Base-by-base conservation (phyloP, 2,329 filamentous ascomycete species). In the Aspergillus texensis region DNA sequence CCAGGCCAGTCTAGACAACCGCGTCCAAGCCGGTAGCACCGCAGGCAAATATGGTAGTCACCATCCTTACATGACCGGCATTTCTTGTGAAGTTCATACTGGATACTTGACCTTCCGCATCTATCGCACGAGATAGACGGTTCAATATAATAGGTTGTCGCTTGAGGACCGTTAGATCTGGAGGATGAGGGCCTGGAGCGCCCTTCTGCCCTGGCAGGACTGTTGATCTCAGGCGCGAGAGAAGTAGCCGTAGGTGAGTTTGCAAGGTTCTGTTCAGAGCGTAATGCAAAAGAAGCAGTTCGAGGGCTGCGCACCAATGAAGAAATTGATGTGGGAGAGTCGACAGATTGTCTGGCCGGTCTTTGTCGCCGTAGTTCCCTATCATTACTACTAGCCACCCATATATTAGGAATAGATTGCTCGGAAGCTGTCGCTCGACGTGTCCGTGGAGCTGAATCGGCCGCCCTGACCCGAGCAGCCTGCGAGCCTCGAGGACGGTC, bases 1-100 rank as follows among this genome's bases (percentile, higher is more conserved):
- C 94, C 94, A 70, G 90, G 93, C 93, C 93, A 97, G 74, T 95
- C 87, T 21, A 88, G 83, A 75, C 94, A 98, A 12, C 94, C 94
- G 71, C 86, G 86, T 10, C 90, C 89, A 14, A 81, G 75, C 32
- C 92, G 88, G 75, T 96, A 97, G 79, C 94, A 98, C 67, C 84
- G 84, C 2, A 91, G 79, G 72, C 94, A 98, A 12, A 97, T 82
- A 74, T 94, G 90, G 83, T 90, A 96, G 54, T 86, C 82, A 0
- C 92, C 92, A 6, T 84, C 80, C 19, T 86, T 82, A 76, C 94
- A 97, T 57, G 83, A 82, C 2, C 80, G 77, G 77, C 94, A 98
- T 73, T 91, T 91, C 78, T 94, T 96, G 76, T 97, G 92, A 2
- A 97, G 80, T 10, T 92, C 88, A 70, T 96, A 93, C 74, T 97